These are phyloP conservation scores for Triangularia setosa DNA, from an alignment of 2,329 filamentous ascomycete species.

Conservation along the genomic window DNA sequence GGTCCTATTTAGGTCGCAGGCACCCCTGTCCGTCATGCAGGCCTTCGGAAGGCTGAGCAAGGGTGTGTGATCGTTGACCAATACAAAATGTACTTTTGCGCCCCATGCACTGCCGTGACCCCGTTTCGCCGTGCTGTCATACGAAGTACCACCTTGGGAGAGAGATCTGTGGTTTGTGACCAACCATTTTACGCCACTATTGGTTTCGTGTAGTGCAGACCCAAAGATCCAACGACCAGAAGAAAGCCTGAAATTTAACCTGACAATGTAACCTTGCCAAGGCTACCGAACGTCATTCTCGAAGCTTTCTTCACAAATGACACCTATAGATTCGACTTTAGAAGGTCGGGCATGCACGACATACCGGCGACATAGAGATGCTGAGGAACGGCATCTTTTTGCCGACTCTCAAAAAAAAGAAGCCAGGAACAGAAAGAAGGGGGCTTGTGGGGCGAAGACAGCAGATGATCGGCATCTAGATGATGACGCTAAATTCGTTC, in stretches of 20 bases:
- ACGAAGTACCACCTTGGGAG: not conserved
- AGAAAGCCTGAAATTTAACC: not conserved
- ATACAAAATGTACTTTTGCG: not conserved
- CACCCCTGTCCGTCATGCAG: not conserved
- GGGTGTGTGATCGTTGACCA: not conserved
- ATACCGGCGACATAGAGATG: not conserved
- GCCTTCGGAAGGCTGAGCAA: not conserved
- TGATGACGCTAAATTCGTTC: too few species aligned
- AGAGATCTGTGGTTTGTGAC: not conserved
- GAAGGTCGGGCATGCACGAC: too few species aligned
- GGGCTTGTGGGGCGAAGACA: too few species aligned
- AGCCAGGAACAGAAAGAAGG: too few species aligned
- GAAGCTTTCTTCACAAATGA: not conserved
- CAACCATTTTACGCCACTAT: not conserved
- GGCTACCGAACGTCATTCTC: not conserved
- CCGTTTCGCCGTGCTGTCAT: not conserved
- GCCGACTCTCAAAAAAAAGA: not conserved
- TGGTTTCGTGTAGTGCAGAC: not conserved
- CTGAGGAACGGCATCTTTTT: not conserved
- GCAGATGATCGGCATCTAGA: too few species aligned
- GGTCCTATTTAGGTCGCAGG: not conserved
- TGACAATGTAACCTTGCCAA: not conserved
- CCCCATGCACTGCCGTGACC: not conserved
- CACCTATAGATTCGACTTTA: not conserved
- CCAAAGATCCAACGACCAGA: not conserved